phyloP scores from a whole-genome alignment of 495 filamentous ascomycete genomes.

The Talaromyces stipitatus region DNA sequence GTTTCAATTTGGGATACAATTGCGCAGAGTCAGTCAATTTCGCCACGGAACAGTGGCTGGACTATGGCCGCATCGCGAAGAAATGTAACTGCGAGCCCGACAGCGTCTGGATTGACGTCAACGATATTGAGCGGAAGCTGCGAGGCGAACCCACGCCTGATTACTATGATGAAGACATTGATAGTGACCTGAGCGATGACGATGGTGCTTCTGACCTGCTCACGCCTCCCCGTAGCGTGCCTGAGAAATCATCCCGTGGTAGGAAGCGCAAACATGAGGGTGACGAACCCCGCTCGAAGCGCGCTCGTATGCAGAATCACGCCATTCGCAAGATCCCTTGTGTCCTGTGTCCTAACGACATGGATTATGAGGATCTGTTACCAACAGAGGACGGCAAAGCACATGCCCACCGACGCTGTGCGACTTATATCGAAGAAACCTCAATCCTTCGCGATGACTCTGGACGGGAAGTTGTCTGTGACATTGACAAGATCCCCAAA shows the following conservation, averaged over 20 bases:
- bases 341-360: conserved; percentile 87
- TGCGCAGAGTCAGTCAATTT: conserved; percentile 99
- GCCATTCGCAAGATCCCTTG: conserved; percentile 73
- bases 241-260: conserved; percentile 49
- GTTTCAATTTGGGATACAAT: conserved; percentile 97
- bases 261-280: conserved; percentile 57
- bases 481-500: conserved; percentile 74
- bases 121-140: conserved; percentile 88
- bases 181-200: conserved; percentile 55
- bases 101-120: conserved; percentile 96
- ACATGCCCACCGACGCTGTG: conserved; percentile 79
- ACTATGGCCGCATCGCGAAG: conserved; percentile 94
- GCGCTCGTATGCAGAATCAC: conserved; percentile 62
- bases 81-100: conserved; percentile 94
- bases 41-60: conserved; percentile 85
- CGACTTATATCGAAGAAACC: conserved; percentile 85
- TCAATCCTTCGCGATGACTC: conserved; percentile 63
- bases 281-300: conserved; percentile 60
- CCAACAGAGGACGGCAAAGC: conserved; percentile 81
- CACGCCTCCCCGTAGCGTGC: conserved; percentile 71
- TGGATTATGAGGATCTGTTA: conserved; percentile 75
- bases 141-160: conserved; percentile 85
- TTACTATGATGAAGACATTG: conserved; percentile 71
- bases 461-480: conserved; percentile 65
- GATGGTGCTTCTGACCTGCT: conserved; percentile 59